A percentile compares a stretch with the other conserved stretches of the same genome.
Evolutionary conservation across 257 asterid species (phyloP).

Genomic region (Plantago elongata): DNA sequence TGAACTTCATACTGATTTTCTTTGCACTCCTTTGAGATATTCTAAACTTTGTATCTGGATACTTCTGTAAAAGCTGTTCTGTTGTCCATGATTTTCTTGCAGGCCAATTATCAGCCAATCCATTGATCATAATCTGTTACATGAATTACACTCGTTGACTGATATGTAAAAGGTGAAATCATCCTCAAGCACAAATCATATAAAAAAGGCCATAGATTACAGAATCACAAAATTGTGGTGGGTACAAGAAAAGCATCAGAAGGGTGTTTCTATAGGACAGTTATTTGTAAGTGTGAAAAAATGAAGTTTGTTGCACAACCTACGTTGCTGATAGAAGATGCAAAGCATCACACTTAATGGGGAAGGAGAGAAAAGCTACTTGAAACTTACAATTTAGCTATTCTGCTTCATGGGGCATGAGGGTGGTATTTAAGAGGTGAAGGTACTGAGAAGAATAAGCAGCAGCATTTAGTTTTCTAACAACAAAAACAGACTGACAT

Average conservation of each 20-base stretch:
- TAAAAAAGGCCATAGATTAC: neutral
- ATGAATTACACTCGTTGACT: conserved; percentile 1
- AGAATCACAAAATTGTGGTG: neutral
- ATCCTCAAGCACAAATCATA: conserved; percentile 3
- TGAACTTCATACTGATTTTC: conserved; percentile 69
- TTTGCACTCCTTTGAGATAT: conserved; percentile 77
- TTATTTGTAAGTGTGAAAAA: neutral
- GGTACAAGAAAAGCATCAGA: neutral
- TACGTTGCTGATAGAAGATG: neutral
- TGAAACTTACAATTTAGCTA: conserved; percentile 15
- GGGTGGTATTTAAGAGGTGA: conserved; percentile 5
- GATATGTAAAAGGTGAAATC: too few relatives aligned
- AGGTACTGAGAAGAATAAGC: conserved; percentile 8
- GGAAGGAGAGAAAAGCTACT: neutral
- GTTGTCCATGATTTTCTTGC: conserved; percentile 79
- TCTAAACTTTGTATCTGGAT: conserved; percentile 65
- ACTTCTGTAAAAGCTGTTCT: conserved; percentile 54
- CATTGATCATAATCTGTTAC: conserved; percentile 67
- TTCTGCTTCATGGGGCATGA: conserved; percentile 4
- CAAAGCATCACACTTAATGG: neutral
- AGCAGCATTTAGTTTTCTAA: conserved; percentile 11
- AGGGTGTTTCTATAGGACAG: neutral
- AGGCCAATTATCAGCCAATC: conserved; percentile 86
- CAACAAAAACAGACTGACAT: conserved; percentile 23
- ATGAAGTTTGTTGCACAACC: neutral